phyloP scores from a whole-genome alignment of 306 rosid species.

The Acacia crassicarpa region DNA sequence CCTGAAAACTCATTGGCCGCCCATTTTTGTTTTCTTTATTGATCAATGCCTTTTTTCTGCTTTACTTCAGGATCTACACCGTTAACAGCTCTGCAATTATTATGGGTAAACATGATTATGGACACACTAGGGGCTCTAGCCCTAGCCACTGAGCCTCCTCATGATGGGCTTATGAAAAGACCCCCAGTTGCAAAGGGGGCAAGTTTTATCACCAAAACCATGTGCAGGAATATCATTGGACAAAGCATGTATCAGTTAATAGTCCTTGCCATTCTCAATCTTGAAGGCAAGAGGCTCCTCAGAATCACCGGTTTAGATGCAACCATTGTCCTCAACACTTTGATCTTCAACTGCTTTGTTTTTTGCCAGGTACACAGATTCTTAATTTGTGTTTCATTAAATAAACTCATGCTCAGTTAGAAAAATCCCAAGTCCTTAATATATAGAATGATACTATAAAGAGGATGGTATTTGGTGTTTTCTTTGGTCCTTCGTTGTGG shows the following conservation, averaged over 20 bases:
- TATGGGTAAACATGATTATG: conserved; percentile 99
- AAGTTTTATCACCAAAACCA: conserved; percentile 77
- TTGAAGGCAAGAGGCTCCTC: conserved; percentile 68
- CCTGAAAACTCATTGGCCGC: no score
- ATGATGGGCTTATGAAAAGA: conserved; percentile 71
- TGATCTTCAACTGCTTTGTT: conserved; percentile 89
- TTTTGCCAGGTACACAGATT: conserved; percentile 98
- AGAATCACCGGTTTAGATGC: conserved; percentile 70
- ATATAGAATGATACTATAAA: no score
- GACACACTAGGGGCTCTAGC: conserved; percentile 99
- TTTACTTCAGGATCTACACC: conserved; percentile 85
- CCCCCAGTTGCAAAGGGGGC: conserved; percentile 67
- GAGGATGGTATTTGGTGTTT: no score
- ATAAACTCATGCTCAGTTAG: neutral
- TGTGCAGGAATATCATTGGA: conserved; percentile 97
- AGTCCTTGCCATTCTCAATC: conserved; percentile 62
- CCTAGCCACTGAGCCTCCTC: conserved; percentile 95
- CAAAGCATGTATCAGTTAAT: conserved; percentile 86
- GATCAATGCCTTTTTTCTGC: neutral
- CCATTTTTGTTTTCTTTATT: no score
- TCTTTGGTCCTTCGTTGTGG: neutral
- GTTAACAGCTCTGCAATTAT: conserved; percentile 91
- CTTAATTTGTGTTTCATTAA: no score
- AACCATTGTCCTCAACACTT: conserved; percentile 62
- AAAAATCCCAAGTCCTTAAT: no score